phyloP scores from a whole-genome alignment of 306 rosid species.

The Lotus japonicus region DNA sequence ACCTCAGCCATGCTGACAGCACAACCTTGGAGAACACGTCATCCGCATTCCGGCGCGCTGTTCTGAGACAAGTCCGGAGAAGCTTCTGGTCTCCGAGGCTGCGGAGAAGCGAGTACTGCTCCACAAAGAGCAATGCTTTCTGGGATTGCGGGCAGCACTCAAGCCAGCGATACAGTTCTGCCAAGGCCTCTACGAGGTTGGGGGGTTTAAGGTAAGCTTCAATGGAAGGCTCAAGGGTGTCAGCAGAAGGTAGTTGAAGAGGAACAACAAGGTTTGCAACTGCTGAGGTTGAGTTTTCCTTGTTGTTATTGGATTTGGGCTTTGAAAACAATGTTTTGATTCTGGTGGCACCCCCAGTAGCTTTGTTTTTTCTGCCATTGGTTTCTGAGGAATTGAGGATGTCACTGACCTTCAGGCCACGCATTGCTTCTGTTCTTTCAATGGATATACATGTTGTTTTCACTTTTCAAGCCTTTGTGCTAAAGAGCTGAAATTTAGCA shows the following conservation, averaged over 20 bases:
- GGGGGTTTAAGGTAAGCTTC: slow-evolving; percentile 51
- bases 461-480: too few relatives aligned
- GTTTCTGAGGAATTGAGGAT: too few relatives aligned
- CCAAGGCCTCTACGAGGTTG: slow-evolving; percentile 44
- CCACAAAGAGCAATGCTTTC: slow-evolving; percentile 38
- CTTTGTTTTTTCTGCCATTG: too few relatives aligned
- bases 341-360: too few relatives aligned
- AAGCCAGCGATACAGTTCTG: slow-evolving; percentile 40
- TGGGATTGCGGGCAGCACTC: slow-evolving; percentile 40
- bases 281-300: slow-evolving; percentile 28
- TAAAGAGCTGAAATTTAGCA: too few relatives aligned
- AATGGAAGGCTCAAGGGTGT: slow-evolving; percentile 46
- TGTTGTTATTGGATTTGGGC: too few relatives aligned
- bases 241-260: slow-evolving; percentile 47
- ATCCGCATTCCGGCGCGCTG: slow-evolving; percentile 49
- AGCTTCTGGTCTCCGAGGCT: slow-evolving; percentile 56
- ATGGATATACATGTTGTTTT: too few relatives aligned
- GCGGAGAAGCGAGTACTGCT: slow-evolving; percentile 48
- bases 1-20: slow-evolving; percentile 65
- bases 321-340: too few relatives aligned
- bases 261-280: slow-evolving; percentile 41
- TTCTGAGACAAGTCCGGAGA: slow-evolving; percentile 51
- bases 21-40: slow-evolving; percentile 62
- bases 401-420: too few relatives aligned
- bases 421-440: too few relatives aligned